Conservation (phyloP, 257 asterid species). For the Salvia splendens region DNA sequence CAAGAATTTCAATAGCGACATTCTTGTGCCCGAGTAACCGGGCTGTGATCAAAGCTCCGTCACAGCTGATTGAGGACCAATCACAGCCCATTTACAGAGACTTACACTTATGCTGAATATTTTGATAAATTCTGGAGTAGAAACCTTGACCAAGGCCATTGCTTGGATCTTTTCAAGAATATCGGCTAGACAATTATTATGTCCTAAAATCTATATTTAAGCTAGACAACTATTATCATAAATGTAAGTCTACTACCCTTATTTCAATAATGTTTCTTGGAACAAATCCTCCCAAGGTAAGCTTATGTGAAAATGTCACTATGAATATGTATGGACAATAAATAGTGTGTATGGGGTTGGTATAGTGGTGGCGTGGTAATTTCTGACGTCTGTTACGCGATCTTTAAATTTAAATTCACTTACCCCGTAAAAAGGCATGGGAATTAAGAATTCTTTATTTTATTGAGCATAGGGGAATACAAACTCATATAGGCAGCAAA, state of each 20-base stretch:
- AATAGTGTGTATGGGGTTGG: too few species aligned
- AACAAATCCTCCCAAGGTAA: too few species aligned
- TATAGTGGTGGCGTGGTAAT: too few species aligned
- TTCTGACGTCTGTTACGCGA: too few species aligned
- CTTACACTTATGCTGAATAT: slow-evolving; percentile 78
- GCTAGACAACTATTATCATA: not conserved
- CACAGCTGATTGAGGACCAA: slow-evolving; percentile 45
- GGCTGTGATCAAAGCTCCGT: slow-evolving; percentile 75
- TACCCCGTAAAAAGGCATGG: not conserved
- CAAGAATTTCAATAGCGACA: slow-evolving; percentile 81
- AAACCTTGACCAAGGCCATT: slow-evolving; percentile 76
- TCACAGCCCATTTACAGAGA: slow-evolving; percentile 52
- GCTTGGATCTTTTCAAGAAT: slow-evolving; percentile 70
- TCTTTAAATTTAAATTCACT: too few species aligned
- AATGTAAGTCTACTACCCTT: not conserved
- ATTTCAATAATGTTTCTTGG: too few species aligned
- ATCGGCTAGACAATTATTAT: not conserved
- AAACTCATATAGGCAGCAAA: slow-evolving; percentile 22
- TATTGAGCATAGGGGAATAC: slow-evolving; percentile 20
- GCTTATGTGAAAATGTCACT: too few species aligned
- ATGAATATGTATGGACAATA: too few species aligned
- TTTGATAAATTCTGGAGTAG: slow-evolving; percentile 86
- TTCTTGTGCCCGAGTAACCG: slow-evolving; percentile 67
- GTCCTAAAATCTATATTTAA: not conserved
- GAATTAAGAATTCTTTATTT: slow-evolving; percentile 14